These are phyloP conservation scores for Phytopythium cucurbitacearum DNA, from an alignment of 352 stramenopile species.

Conservation along the genomic window DNA sequence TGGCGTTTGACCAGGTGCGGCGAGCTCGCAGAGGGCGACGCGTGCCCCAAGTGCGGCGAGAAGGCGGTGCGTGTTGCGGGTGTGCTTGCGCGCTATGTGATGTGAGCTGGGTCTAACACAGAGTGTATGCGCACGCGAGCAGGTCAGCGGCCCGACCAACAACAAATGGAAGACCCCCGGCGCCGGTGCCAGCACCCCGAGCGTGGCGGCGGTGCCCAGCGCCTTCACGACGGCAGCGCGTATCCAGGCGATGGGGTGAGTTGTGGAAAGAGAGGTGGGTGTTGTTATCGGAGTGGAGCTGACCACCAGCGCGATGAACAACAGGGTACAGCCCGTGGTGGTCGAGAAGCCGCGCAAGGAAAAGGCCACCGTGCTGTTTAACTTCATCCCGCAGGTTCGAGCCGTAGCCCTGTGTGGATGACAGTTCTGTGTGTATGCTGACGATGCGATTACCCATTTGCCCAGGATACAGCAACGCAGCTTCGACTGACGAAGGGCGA, in stretches of 20 bases:
- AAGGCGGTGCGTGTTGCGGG: slow-evolving; percentile 33
- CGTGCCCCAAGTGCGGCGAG: slow-evolving; percentile 62
- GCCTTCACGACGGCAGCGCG: slow-evolving; percentile 52
- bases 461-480: slow-evolving; percentile 56
- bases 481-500: slow-evolving; percentile 68
- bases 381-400: slow-evolving; percentile 65
- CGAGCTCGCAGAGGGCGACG: slow-evolving; percentile 44
- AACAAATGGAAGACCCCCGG: slow-evolving; percentile 50
- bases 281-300: neutral
- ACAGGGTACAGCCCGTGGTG: slow-evolving; percentile 20
- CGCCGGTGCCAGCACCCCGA: slow-evolving; percentile 25
- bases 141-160: slow-evolving; percentile 31
- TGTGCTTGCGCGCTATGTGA: neutral
- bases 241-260: slow-evolving; percentile 51
- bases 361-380: slow-evolving; percentile 68
- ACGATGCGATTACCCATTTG: neutral
- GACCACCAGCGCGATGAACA: slow-evolving; percentile 1
- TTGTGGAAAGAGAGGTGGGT: neutral
- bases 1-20: slow-evolving; percentile 30
- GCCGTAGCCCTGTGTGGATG: neutral
- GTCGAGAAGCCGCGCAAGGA: slow-evolving; percentile 40
- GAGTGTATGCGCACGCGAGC: neutral
- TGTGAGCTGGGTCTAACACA: no score
- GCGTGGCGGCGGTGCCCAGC: slow-evolving; percentile 55
- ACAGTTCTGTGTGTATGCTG: neutral